Conservation (phyloP, 306 rosid genomes). For the Parietaria judaica region DNA sequence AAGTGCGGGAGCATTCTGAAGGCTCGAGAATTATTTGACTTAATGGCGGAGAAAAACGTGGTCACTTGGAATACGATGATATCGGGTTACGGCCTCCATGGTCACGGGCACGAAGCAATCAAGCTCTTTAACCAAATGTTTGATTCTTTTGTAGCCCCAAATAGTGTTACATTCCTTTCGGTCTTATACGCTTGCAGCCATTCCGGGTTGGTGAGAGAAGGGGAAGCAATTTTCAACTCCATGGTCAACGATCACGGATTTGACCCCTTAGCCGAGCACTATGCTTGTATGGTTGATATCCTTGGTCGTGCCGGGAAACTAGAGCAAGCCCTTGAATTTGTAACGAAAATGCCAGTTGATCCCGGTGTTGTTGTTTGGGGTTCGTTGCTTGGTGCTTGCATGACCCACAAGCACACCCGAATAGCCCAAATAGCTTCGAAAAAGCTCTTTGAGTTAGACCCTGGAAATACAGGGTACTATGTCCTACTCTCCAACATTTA, state of each 20-base stretch:
- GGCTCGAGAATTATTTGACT: conserved; percentile 67
- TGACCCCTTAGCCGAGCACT: conserved; percentile 71
- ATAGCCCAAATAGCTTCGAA: conserved; percentile 71
- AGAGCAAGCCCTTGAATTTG: conserved; percentile 65
- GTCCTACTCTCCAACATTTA: conserved; percentile 81
- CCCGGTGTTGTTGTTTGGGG: conserved; percentile 94
- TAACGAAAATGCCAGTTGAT: conserved; percentile 65
- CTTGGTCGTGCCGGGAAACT: conserved; percentile 83
- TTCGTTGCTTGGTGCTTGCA: conserved; percentile 84
- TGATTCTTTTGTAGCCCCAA: conserved; percentile 46
- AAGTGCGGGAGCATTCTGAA: conserved; percentile 79
- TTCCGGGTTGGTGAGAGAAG: conserved; percentile 80
- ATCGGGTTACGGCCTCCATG: conserved; percentile 92
- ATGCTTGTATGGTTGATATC: conserved; percentile 97
- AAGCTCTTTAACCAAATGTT: conserved; percentile 66
- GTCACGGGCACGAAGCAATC: conserved; percentile 73
- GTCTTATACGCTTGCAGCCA: conserved; percentile 91
- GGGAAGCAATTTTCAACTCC: conserved; percentile 54
- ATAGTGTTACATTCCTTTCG: conserved; percentile 70
- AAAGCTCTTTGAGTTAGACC: conserved; percentile 69
- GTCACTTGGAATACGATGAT: conserved; percentile 97
- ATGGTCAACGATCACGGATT: conserved; percentile 62
- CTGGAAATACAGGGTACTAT: conserved; percentile 66
- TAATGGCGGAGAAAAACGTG: conserved; percentile 57
- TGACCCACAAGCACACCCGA: conserved; percentile 65